These are phyloP conservation scores for Viola pubescens DNA, from an alignment of 441 rosid species.

Conservation along the genomic window DNA sequence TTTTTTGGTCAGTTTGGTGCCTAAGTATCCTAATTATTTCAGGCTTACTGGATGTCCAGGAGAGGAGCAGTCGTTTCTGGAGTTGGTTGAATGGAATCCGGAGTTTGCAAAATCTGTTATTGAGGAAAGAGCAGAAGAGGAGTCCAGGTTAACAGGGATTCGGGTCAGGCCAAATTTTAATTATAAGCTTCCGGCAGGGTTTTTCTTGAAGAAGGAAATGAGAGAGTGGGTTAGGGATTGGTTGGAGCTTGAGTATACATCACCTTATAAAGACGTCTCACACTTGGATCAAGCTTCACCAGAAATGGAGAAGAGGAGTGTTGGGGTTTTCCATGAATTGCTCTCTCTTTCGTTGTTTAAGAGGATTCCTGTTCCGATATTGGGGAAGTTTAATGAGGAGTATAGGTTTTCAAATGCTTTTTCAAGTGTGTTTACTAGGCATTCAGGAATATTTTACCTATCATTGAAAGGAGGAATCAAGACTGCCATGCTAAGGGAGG, in stretches of 20 bases:
- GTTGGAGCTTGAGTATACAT: conserved; percentile 72
- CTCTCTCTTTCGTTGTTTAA: conserved; percentile 63
- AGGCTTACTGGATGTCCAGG: conserved; percentile 42
- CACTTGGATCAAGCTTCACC: conserved; percentile 56
- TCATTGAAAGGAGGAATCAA: conserved; percentile 76
- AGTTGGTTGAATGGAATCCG: conserved; percentile 60
- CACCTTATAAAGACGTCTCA: conserved; percentile 62
- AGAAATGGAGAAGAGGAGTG: conserved; percentile 87
- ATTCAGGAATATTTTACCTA: conserved; percentile 81
- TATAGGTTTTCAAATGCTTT: conserved; percentile 72
- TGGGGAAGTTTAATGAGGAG: conserved; percentile 72
- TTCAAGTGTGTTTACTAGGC: conserved; percentile 70
- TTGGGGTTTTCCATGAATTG: conserved; percentile 74
- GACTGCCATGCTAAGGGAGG: conserved; percentile 74
- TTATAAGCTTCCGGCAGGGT: conserved; percentile 57
- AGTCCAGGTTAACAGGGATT: conserved; percentile 40
- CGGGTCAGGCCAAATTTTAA: conserved; percentile 53
- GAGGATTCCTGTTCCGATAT: conserved; percentile 69
- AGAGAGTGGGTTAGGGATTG: conserved; percentile 89
- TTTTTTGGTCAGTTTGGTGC: conserved; percentile 56
- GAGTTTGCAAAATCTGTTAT: conserved; percentile 50
- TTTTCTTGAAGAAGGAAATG: conserved; percentile 74
- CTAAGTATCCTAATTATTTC: conserved; percentile 52
- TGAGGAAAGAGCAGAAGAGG: conserved; percentile 56
- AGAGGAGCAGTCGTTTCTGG: conserved; percentile 50